Conservation (phyloP, 129 eudicot species). For the Flaveria bidentis region DNA sequence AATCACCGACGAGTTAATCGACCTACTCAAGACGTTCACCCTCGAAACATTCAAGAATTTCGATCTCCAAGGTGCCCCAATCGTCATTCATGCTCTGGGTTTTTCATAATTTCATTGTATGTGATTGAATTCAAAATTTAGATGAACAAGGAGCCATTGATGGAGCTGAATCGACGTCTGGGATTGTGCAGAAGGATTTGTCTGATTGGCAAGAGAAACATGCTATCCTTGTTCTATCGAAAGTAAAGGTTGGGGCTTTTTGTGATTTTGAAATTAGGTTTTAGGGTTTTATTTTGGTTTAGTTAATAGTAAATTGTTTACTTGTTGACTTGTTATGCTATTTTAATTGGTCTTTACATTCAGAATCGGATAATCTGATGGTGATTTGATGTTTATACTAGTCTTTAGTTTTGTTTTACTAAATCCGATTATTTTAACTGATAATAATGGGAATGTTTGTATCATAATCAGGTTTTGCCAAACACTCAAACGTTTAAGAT, state of each 20-base stretch:
- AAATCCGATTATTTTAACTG: background rate
- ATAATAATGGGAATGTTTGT: background rate
- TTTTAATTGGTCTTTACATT: background rate
- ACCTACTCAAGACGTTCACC: constrained; percentile 63
- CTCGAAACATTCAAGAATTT: constrained; percentile 74
- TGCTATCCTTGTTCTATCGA: constrained; percentile 70
- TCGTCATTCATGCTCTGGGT: background rate
- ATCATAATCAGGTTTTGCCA: background rate
- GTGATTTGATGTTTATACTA: background rate
- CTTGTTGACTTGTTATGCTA: background rate
- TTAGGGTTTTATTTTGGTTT: constrained; percentile 17
- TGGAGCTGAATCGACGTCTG: constrained; percentile 40
- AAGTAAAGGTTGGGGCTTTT: constrained; percentile 57
- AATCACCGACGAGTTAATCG: constrained; percentile 59
- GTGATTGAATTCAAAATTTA: background rate
- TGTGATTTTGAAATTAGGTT: background rate
- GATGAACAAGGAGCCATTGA: constrained; percentile 50
- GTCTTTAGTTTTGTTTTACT: background rate
- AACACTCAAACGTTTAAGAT: background rate
- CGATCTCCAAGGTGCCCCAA: constrained; percentile 59
- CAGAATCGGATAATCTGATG: background rate
- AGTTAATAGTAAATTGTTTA: background rate
- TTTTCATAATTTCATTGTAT: background rate
- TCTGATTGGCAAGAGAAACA: constrained; percentile 91
- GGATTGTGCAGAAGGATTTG: constrained; percentile 60